Evolutionary conservation across 2,329 filamentous ascomycete genomes (phyloP).

Genomic region (Ophiostoma novo-ulmi): DNA sequence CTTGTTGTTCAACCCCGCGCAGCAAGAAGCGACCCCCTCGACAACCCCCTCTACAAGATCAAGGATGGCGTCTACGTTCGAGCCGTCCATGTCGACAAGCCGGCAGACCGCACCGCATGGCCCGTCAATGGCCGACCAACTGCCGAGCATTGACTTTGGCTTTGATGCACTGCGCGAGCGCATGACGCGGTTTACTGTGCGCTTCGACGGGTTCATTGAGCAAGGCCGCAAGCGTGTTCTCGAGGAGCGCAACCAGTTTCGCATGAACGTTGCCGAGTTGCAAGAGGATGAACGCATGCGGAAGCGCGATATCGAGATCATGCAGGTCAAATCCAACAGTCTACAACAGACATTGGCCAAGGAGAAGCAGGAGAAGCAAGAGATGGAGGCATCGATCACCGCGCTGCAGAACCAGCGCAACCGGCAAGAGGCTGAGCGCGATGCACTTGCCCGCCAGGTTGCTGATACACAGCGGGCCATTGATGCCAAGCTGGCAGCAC

Average conservation of each 20-base stretch:
- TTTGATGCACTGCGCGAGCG: conserved; percentile 93
- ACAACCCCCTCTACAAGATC: not conserved
- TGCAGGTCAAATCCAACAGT: conserved; percentile 63
- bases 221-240: conserved; percentile 81
- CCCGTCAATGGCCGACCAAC: conserved; percentile 63
- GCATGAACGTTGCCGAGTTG: conserved; percentile 80
- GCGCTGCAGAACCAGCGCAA: conserved; percentile 56
- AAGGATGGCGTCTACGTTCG: not conserved
- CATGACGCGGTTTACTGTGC: conserved; percentile 86
- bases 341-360: conserved; percentile 71
- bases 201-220: conserved; percentile 92
- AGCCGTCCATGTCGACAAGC: conserved; percentile 60
- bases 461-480: conserved; percentile 65
- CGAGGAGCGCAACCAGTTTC: conserved; percentile 91
- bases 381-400: conserved; percentile 63
- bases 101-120: conserved; percentile 55
- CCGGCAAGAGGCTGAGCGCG: conserved; percentile 52
- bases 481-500: conserved; percentile 63
- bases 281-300: conserved; percentile 91
- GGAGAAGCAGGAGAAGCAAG: conserved; percentile 68
- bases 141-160: conserved; percentile 89
- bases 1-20: not conserved
- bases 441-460: conserved; percentile 57
- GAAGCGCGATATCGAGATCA: conserved; percentile 79
- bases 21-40: not conserved